Evolutionary conservation across 345 rosid genomes (phyloP).

Genomic region (Acer negundo): DNA sequence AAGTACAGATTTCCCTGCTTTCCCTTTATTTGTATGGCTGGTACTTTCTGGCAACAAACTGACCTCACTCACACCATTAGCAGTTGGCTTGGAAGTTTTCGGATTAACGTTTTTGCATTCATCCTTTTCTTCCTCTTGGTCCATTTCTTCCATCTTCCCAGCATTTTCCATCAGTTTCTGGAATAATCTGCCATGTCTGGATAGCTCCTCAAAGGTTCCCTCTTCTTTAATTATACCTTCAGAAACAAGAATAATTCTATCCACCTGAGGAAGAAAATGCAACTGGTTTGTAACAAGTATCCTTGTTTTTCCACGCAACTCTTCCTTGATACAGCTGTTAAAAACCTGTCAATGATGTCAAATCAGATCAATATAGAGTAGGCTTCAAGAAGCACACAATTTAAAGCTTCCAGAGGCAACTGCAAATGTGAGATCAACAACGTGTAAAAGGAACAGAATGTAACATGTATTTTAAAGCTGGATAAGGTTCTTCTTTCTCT

Average conservation of each 20-base stretch:
- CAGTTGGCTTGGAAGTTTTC: constrained; percentile 39
- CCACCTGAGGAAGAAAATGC: constrained; percentile 95
- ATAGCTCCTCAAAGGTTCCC: constrained; percentile 88
- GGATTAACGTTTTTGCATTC: constrained; percentile 21
- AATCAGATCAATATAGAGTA: constrained; percentile 13
- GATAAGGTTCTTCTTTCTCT: neutral
- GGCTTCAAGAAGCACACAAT: constrained; percentile 6
- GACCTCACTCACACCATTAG: constrained; percentile 34
- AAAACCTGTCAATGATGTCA: constrained; percentile 62
- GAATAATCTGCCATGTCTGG: constrained; percentile 65
- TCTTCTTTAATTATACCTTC: constrained; percentile 84
- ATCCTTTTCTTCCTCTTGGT: constrained; percentile 36
- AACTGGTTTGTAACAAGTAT: constrained; percentile 95
- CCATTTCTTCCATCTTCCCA: constrained; percentile 83
- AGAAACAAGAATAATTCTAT: constrained; percentile 66
- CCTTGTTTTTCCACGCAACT: constrained; percentile 75
- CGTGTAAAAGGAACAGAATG: neutral
- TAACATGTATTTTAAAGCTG: neutral
- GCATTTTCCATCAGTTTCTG: constrained; percentile 95
- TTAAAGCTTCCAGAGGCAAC: neutral
- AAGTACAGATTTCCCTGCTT: constrained; percentile 70
- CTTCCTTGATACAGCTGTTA: constrained; percentile 80
- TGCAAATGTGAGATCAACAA: neutral
- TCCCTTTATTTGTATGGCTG: constrained; percentile 41
- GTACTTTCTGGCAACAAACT: constrained; percentile 26